Evolutionary conservation across 2,329 filamentous ascomycete genomes (phyloP).

Genomic region (Colletotrichum sp.): DNA sequence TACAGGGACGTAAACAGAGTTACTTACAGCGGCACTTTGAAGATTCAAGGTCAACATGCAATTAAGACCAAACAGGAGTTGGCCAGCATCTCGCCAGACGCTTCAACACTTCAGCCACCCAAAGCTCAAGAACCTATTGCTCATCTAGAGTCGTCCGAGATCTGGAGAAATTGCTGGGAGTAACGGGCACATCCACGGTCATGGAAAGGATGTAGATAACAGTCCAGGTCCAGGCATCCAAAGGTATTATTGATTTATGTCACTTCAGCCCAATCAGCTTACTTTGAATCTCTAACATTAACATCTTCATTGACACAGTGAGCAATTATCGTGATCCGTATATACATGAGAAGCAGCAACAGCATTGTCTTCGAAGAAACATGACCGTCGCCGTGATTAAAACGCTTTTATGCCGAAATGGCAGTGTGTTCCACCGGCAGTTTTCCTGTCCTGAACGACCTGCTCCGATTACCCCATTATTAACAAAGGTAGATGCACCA

Average conservation of each 20-base stretch:
- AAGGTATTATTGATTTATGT: neutral
- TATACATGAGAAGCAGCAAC: neutral
- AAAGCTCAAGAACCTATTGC: neutral
- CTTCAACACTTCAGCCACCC: neutral
- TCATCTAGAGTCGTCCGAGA: neutral
- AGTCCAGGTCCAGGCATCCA: too few relatives aligned
- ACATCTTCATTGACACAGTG: neutral
- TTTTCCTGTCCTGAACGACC: neutral
- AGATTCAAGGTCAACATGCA: neutral
- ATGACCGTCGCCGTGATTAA: neutral
- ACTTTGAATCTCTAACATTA: neutral
- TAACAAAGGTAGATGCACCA: neutral
- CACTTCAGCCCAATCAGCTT: neutral
- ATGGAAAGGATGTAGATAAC: too few relatives aligned
- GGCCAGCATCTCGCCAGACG: neutral
- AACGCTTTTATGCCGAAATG: neutral
- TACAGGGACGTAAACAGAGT: neutral
- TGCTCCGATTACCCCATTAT: neutral
- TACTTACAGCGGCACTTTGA: neutral
- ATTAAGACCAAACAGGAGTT: neutral
- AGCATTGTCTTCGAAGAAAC: neutral
- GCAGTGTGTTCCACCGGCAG: neutral
- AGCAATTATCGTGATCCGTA: neutral
- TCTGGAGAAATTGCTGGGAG: rapidly evolving
- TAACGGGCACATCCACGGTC: too few relatives aligned